Evolutionary conservation across 805 yeast species (phyloP).

Genomic region (Yarrowia sp.): DNA sequence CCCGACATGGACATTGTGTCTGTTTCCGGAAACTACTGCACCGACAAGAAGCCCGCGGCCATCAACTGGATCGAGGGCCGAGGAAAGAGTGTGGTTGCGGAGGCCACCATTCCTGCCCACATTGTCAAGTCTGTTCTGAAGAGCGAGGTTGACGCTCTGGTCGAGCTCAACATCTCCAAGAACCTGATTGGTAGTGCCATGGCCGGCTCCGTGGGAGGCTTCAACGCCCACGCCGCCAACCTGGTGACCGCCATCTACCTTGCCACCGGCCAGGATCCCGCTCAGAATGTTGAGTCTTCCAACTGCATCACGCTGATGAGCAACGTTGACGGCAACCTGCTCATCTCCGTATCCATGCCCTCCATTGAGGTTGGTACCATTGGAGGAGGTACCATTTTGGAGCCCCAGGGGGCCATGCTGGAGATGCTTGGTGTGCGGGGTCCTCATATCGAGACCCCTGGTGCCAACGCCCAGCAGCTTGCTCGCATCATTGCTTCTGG

Average conservation of each 20-base stretch:
- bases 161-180: slow-evolving; percentile 85
- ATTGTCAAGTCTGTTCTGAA: slow-evolving; percentile 83
- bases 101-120: slow-evolving; percentile 84
- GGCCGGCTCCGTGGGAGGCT: slow-evolving; percentile 99
- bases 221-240: slow-evolving; percentile 98
- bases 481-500: slow-evolving; percentile 93
- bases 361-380: slow-evolving; percentile 98
- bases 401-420: slow-evolving; percentile 95
- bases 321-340: slow-evolving; percentile 77
- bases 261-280: slow-evolving; percentile 99
- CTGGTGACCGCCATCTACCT: slow-evolving; percentile 90
- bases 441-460: slow-evolving; percentile 92
- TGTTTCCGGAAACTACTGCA: slow-evolving; percentile 96
- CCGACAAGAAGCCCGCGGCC: slow-evolving; percentile 97
- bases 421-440: slow-evolving; percentile 95
- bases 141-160: slow-evolving; percentile 90
- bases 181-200: slow-evolving; percentile 95
- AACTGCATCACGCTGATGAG: slow-evolving; percentile 97
- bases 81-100: slow-evolving; percentile 97
- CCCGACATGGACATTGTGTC: slow-evolving; percentile 92
- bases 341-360: slow-evolving; percentile 98
- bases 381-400: slow-evolving; percentile 98
- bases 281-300: slow-evolving; percentile 96
- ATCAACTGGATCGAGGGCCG: slow-evolving; percentile 99
- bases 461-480: slow-evolving; percentile 90